Evolutionary conservation across 1,284 basidiomycete species (phyloP).

Genomic region (Trametes pubescens): DNA sequence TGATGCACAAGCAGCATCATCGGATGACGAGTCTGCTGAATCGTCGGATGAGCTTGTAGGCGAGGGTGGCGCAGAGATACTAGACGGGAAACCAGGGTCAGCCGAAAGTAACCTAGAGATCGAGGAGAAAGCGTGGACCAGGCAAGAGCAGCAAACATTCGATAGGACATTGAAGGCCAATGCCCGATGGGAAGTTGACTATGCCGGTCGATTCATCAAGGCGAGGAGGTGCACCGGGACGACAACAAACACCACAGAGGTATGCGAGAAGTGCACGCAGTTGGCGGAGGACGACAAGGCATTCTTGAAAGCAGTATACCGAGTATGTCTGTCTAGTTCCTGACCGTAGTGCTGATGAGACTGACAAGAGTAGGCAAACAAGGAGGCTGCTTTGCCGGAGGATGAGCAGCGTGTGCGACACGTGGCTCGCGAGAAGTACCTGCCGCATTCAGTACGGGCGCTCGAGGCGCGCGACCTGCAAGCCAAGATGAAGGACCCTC

Average conservation of each 20-base stretch:
- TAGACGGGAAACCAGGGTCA: too few species aligned
- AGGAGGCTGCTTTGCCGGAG: slow-evolving; percentile 2
- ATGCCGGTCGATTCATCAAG: background rate
- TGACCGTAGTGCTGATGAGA: background rate
- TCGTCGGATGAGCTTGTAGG: background rate
- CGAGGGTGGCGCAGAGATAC: too few species aligned
- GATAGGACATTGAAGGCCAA: background rate
- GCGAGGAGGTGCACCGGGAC: background rate
- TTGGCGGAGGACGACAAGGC: background rate
- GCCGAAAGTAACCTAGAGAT: background rate
- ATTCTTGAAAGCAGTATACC: background rate
- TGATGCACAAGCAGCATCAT: too few species aligned
- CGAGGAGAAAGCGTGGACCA: background rate
- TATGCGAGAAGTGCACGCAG: background rate
- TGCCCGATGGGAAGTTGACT: slow-evolving; percentile 5
- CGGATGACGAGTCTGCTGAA: background rate
- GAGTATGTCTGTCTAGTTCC: background rate
- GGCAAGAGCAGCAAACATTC: background rate
- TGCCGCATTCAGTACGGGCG: background rate
- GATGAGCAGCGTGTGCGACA: slow-evolving; percentile 11
- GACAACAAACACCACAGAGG: background rate
- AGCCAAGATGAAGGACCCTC: background rate
- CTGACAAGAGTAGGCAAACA: slow-evolving; percentile 1
- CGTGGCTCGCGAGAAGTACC: slow-evolving; percentile 12
- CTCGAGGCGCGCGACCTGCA: slow-evolving; percentile 7